Base-by-base conservation (phyloP, 2,329 filamentous ascomycete species). In the Sporothrix protearum region DNA sequence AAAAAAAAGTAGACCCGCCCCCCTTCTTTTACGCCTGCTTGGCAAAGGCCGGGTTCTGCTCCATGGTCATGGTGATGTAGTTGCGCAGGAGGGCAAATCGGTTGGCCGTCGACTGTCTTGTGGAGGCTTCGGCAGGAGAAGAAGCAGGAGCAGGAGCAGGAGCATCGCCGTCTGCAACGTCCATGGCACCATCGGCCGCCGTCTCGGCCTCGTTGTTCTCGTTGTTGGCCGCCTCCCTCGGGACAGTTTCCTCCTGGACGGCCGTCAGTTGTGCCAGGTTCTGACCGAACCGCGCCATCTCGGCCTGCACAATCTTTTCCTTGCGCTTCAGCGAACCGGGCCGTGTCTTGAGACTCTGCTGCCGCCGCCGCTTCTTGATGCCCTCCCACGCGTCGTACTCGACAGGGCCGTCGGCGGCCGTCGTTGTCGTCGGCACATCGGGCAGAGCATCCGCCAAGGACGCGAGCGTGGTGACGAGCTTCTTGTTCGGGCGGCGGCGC, bases 11-110 rank as follows among this genome's bases (percentile, higher is more conserved):
- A 49, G 55, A 19, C 9, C 6, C 9, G 14, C 8, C 30, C 7
- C 5, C 25, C 22, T n/a, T 28, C 22, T 22, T 22, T 42, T 25
- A 64, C 36, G 22, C n/a, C 61, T 70, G 51, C 57, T 72, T 74
- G 53, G 84, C 80, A 78, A 97, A 97, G 2, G 91, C 92, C 16
- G 91, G 88, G 76, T 95, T 95, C 80, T 93, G 91, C 82, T 97
- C 93, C 89, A 97, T 93, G 0, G 93, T 97, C 55, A 90, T 86
- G 1, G 92, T 91, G 68, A 97, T 96, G 78, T 95, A 96, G 10
- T 85, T 89, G 76, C 94, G 88, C 80, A 98, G 79, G 19, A 93
- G 93, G 39, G 91, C 91, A 91, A 93, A 97, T 71, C 92, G 84
- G 76, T 85, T 88, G 10, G 86, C 82, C 19, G 85, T 88, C 12